Evolutionary conservation across 1,284 basidiomycete species (phyloP), one percentile per base, ranked within the genome.

Genomic region (Boletus calvinii): DNA sequence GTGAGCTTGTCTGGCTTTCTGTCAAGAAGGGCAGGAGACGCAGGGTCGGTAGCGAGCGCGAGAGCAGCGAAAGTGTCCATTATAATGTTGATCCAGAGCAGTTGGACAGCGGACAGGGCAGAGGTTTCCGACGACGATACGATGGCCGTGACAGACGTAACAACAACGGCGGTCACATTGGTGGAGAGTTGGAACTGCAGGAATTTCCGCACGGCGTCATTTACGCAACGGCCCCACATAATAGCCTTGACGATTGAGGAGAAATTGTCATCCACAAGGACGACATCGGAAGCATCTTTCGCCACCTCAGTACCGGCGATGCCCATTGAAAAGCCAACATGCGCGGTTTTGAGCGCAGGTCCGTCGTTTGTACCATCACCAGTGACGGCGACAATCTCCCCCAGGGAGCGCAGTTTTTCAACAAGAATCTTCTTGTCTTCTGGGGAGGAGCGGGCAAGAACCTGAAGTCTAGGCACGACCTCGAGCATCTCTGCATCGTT

Each of bases 361-460:
- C 94, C 96, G 66, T 99, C 96, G 69, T 99, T 99, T 29, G 95
- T 98, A 61, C 97, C 96, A 64, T 99, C 97, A 55, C 97, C 97
- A 24, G 97, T 99, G 42, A 98, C 96, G 63, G 92, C 94, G 49
- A 98, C 95, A 54, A 96, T 87, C 70, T 98, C 93, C 13, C 94
- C 95, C 56, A 95, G 80, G 26, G 78, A 76, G 70, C 94, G 93
- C 46, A 98, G 80, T 31, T 85, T 92, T 68, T 94, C 86, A 46
- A 98, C 96, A 18, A 99, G 78, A 12, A 94, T 77, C 70, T 94
- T 89, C 82, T 99, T 99, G 74, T 99, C 96, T 64, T 97, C 90
- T 2, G 96, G 96, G 1, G 93, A 96, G 1, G 94, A 98, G n/a
- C 97, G 92, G 32, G 97, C 96, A 30, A 90, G 80, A 8, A 90